Conservation (phyloP, 257 asterid genomes). For the Solanum etuberosum region DNA sequence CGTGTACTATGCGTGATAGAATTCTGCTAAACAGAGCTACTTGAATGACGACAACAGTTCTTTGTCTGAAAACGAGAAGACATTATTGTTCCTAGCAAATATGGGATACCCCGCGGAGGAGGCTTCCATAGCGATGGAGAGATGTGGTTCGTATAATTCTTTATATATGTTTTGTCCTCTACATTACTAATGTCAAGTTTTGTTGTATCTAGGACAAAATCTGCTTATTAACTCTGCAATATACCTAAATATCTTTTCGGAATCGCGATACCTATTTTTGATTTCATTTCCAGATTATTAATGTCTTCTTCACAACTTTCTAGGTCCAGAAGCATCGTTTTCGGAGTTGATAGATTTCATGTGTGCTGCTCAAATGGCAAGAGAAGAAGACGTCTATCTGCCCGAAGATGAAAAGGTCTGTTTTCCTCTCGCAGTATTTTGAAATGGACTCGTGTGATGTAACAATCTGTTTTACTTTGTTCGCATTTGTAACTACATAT, state of each 20-base stretch:
- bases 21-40: background rate
- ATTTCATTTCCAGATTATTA: background rate
- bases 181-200: background rate
- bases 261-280: background rate
- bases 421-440: background rate
- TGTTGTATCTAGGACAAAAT: background rate
- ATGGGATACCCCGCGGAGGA: slow-evolving; percentile 40
- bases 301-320: background rate
- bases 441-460: background rate
- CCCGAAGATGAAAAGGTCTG: slow-evolving; percentile 55
- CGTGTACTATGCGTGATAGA: background rate
- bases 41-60: slow-evolving; percentile 9
- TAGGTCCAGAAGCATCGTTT: slow-evolving; percentile 61
- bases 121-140: slow-evolving; percentile 34
- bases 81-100: slow-evolving; percentile 6
- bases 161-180: background rate
- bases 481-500: background rate
- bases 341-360: slow-evolving; percentile 51
- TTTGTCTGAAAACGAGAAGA: slow-evolving; percentile 14
- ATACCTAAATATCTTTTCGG: background rate
- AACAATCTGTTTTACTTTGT: background rate
- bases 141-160: slow-evolving; percentile 30
- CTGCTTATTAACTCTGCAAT: background rate
- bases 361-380: slow-evolving; percentile 71
- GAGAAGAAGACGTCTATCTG: slow-evolving; percentile 40